phyloP scores from a whole-genome alignment of 2,329 filamentous ascomycete species.

The Trichoderma gracile region DNA sequence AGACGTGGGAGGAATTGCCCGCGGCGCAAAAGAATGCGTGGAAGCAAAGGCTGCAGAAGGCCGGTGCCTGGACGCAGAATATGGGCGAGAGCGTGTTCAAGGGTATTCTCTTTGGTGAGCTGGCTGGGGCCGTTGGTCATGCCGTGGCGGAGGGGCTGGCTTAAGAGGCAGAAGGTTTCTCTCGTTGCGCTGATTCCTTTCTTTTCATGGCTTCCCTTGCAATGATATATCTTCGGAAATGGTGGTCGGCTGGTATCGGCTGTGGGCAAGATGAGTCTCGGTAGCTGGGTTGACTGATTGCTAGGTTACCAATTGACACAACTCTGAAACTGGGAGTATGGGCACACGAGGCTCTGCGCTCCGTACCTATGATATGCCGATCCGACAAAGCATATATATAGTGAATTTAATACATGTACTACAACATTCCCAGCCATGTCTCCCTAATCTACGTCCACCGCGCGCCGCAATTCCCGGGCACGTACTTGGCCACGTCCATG shows the following conservation, averaged over 20 bases:
- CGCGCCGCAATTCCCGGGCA: conserved; percentile 49
- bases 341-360: neutral
- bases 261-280: neutral
- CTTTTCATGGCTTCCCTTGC: neutral
- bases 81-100: conserved; percentile 77
- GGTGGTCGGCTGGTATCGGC: neutral
- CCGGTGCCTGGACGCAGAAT: conserved; percentile 76
- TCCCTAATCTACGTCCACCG: conserved; percentile 24
- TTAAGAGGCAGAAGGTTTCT: neutral
- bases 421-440: neutral
- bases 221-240: neutral
- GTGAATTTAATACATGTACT: neutral
- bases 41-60: conserved; percentile 66
- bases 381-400: neutral
- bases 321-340: neutral
- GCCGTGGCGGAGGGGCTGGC: conserved; percentile 44
- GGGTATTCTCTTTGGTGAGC: conserved; percentile 74
- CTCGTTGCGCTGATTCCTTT: neutral
- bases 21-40: conserved; percentile 64
- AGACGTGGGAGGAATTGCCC: conserved; percentile 70
- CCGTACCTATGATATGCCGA: neutral
- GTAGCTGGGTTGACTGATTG: neutral
- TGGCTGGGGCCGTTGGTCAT: conserved; percentile 62
- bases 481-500: conserved; percentile 55
- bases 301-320: neutral